A percentile compares a stretch with the other conserved stretches of the same genome.
These are phyloP conservation scores for Setaria viridis DNA, from an alignment of 202 grass and related monocot species.

Conservation along the genomic window DNA sequence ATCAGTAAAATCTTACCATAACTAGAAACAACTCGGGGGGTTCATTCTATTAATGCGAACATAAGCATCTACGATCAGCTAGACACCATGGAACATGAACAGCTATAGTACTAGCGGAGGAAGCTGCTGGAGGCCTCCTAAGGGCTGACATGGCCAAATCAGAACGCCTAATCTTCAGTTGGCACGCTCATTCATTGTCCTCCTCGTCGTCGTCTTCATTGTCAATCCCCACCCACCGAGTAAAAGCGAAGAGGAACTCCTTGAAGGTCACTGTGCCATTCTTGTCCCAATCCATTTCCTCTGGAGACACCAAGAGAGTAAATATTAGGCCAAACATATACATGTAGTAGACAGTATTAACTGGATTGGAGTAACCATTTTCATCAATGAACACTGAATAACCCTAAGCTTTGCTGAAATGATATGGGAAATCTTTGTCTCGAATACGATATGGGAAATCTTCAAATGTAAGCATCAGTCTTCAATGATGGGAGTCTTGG, in stretches of 20 bases:
- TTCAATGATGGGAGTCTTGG: neutral
- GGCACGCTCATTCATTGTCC: constrained; percentile 31
- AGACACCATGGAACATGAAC: constrained; percentile 35
- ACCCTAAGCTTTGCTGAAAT: neutral
- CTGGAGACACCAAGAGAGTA: constrained; percentile 54
- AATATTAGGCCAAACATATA: constrained; percentile 28
- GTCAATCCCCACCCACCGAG: constrained; percentile 90
- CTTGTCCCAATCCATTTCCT: constrained; percentile 99
- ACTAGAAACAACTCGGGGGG: constrained; percentile 30
- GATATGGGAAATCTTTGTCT: neutral
- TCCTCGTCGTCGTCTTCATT: constrained; percentile 80
- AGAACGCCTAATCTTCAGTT: constrained; percentile 28
- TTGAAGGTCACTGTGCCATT: constrained; percentile 98
- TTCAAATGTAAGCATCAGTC: constrained; percentile 14
- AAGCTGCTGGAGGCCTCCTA: constrained; percentile 25
- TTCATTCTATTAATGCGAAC: constrained; percentile 47
- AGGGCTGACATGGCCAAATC: constrained; percentile 27
- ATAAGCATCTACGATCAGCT: constrained; percentile 32
- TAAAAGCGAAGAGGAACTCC: constrained; percentile 98
- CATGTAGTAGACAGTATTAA: neutral
- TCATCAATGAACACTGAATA: neutral
- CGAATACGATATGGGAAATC: no score
- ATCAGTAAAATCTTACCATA: constrained; percentile 35
- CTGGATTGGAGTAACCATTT: neutral
- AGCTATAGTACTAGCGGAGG: constrained; percentile 10